These are phyloP conservation scores for Malassezia pachydermatis DNA, from an alignment of 1,284 basidiomycete genomes.

Conservation along the genomic window DNA sequence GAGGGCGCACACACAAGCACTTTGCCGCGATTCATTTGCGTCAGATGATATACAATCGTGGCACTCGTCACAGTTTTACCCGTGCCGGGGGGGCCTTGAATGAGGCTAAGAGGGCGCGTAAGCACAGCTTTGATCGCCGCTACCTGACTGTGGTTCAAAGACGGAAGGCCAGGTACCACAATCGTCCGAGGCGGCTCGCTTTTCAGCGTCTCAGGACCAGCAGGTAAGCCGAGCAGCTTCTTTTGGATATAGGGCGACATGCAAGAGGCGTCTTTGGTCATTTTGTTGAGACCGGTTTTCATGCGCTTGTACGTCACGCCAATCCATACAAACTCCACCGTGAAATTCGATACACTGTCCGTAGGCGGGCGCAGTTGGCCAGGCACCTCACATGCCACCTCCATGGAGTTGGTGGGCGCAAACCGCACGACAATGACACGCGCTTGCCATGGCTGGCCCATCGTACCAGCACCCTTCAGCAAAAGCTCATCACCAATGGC, in stretches of 20 bases:
- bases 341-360: conserved; percentile 59
- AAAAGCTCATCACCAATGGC: conserved; percentile 88
- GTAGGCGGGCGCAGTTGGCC: conserved; percentile 85
- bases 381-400: conserved; percentile 86
- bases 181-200: conserved; percentile 86
- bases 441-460: conserved; percentile 76
- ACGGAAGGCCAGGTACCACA: conserved; percentile 90
- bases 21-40: conserved; percentile 98
- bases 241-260: conserved; percentile 19
- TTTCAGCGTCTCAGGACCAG: not conserved
- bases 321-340: conserved; percentile 96
- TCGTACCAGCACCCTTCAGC: conserved; percentile 76
- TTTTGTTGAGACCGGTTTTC: conserved; percentile 99
- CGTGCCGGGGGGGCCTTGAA: conserved; percentile 89
- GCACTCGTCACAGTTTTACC: conserved; percentile 99
- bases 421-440: conserved; percentile 67
- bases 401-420: conserved; percentile 77
- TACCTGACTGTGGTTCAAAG: conserved; percentile 98
- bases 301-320: conserved; percentile 97
- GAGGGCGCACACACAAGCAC: conserved; percentile 98
- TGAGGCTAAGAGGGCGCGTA: conserved; percentile 94
- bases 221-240: not conserved
- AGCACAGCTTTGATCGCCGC: conserved; percentile 96
- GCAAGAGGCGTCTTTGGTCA: conserved; percentile 61
- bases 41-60: conserved; percentile 94